Conservation (phyloP, 2,329 filamentous ascomycete genomes). For the Periconia macrospinosa region DNA sequence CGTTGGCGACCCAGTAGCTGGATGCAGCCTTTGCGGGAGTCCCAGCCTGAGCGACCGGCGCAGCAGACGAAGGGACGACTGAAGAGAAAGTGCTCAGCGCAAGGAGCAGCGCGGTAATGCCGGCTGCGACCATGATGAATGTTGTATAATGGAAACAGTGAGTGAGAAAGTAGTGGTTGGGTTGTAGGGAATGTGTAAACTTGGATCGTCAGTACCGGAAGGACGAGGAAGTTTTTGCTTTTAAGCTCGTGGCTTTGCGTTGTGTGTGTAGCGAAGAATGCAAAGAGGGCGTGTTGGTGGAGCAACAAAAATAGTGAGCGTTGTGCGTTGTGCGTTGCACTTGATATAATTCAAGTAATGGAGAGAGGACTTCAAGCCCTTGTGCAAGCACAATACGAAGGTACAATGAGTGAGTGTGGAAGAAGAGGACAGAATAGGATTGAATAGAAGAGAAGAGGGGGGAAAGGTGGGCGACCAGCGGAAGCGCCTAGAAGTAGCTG, state of each 20-base stretch:
- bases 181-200: conserved; percentile 21
- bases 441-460: conserved; percentile 10
- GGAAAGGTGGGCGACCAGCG: conserved; percentile 30
- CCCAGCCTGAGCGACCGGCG: conserved; percentile 30
- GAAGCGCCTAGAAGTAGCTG: conserved; percentile 31
- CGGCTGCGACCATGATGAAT: conserved; percentile 42
- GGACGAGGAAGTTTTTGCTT: conserved; percentile 11
- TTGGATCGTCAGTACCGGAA: conserved; percentile 34
- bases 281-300: conserved; percentile 11
- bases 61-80: conserved; percentile 29
- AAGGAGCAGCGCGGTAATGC: conserved; percentile 40
- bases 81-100: conserved; percentile 41
- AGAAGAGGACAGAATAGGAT: conserved; percentile 20
- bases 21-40: conserved; percentile 26
- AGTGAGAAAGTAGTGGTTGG: conserved; percentile 17
- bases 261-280: conserved; percentile 11
- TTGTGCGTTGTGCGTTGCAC: background rate
- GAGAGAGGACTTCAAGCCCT: conserved; percentile 1
- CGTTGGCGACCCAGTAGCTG: conserved; percentile 71
- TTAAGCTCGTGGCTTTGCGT: conserved; percentile 8
- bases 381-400: conserved; percentile 1
- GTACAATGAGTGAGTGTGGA: conserved; percentile 32
- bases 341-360: background rate
- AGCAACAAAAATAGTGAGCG: conserved; percentile 3
- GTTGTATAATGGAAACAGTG: conserved; percentile 9